phyloP scores from a whole-genome alignment of 352 stramenopile genomes.

The Phytopythium boreale region DNA sequence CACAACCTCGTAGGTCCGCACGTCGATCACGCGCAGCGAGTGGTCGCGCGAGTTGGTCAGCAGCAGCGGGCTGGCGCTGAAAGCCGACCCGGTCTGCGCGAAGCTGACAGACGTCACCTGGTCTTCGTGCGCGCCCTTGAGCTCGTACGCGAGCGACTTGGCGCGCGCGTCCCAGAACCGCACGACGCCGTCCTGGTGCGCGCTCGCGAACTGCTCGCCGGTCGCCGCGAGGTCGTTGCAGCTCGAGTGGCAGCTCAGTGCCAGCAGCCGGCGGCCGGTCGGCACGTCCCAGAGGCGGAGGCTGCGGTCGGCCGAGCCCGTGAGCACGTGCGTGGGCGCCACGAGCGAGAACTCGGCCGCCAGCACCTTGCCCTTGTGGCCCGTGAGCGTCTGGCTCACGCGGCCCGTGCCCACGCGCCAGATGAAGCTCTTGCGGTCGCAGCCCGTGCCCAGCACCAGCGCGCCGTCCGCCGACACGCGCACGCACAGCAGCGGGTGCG shows the following conservation, averaged over 20 bases:
- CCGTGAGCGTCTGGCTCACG: constrained; percentile 80
- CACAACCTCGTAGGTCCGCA: constrained; percentile 54
- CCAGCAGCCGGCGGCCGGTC: constrained; percentile 61
- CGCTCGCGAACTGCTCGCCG: constrained; percentile 69
- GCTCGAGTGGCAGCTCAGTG: constrained; percentile 72
- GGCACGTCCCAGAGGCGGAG: constrained; percentile 78
- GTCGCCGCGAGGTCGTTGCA: constrained; percentile 73
- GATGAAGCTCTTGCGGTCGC: constrained; percentile 83
- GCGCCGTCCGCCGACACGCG: constrained; percentile 72
- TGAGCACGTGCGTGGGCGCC: constrained; percentile 61
- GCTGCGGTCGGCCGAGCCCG: constrained; percentile 69
- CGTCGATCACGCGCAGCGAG: constrained; percentile 62
- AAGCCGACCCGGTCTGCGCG: constrained; percentile 19
- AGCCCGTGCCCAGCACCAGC: constrained; percentile 75
- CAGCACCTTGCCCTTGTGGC: constrained; percentile 83
- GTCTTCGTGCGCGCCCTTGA: constrained; percentile 53
- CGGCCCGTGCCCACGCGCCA: constrained; percentile 80
- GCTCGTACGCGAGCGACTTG: constrained; percentile 47
- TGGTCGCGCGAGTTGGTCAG: constrained; percentile 81
- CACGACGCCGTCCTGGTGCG: constrained; percentile 73
- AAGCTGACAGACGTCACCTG: constrained; percentile 81
- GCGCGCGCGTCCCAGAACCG: constrained; percentile 77
- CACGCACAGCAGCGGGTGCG: constrained; percentile 81
- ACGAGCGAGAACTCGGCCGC: constrained; percentile 72
- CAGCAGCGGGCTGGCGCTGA: constrained; percentile 27